Conservation (phyloP, 2,329 filamentous ascomycete species). For the Lasiodiplodia sp. region DNA sequence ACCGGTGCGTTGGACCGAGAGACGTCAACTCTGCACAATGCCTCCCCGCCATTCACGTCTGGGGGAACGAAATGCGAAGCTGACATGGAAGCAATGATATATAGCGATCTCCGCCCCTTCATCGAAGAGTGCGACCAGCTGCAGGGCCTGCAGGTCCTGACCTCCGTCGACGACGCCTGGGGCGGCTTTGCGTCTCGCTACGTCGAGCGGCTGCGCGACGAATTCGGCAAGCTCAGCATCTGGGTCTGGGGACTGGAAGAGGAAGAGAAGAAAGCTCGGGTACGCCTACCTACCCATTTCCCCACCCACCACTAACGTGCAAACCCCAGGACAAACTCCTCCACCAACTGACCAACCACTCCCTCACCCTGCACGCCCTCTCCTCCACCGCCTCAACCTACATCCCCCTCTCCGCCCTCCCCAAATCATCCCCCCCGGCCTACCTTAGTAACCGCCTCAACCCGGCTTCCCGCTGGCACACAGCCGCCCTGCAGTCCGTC, state of each 20-base stretch:
- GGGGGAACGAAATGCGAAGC: background rate
- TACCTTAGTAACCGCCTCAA: conserved; percentile 64
- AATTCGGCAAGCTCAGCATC: conserved; percentile 77
- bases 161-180: conserved; percentile 62
- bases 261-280: conserved; percentile 36
- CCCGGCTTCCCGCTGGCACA: conserved; percentile 75
- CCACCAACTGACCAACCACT: conserved; percentile 74
- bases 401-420: conserved; percentile 72
- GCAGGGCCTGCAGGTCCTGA: conserved; percentile 78
- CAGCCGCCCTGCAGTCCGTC: conserved; percentile 75
- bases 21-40: no score
- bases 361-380: conserved; percentile 73
- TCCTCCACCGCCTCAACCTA: conserved; percentile 77
- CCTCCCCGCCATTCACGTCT: no score
- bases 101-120: conserved; percentile 77
- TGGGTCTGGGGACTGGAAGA: conserved; percentile 88
- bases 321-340: conserved; percentile 64
- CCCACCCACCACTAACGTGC: background rate
- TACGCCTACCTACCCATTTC: background rate
- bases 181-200: conserved; percentile 54
- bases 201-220: conserved; percentile 77
- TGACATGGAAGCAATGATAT: no score
- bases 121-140: conserved; percentile 92
- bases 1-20: conserved; percentile 58
- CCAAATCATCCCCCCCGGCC: conserved; percentile 69